Base-by-base conservation (phyloP, 352 stramenopile genomes). In the Phytophthora ohioensis region DNA sequence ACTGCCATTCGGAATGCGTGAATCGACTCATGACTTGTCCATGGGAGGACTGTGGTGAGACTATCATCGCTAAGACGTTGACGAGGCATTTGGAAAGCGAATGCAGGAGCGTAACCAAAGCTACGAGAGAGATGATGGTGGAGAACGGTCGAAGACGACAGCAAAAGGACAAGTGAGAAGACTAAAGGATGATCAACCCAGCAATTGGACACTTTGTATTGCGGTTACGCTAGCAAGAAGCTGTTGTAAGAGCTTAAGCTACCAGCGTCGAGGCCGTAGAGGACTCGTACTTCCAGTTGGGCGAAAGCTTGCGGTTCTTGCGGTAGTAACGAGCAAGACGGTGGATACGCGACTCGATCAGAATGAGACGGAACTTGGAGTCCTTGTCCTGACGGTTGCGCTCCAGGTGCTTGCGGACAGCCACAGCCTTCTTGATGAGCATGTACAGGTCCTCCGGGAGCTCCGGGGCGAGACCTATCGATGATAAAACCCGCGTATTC, bases 351-450 rank as follows among this genome's bases (percentile, higher is more conserved):
- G 91, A 98, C 91, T 99, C 98, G 78, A 99, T 99, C 45, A 99
- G 91, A 97, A 99, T 99, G 43, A 99, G 92, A 85, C 98, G 95
- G 93, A 99, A 99, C 93, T 99, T 99, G 79, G 97, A 98, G 89
- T 99, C 98, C 90, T 99, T 99, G 88, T 99, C 98, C 85, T 99
- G 97, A 81, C 97, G 93, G 90, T 99, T 99, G 73, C 95, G 90
- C 85, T 99, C 98, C 57, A 99, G 88, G 91, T 99, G 98, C 91
- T 99, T 99, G 79, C 98, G 95, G 41, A 99, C 97, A 76, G 97
- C 93, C 73, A 99, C 98, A 62, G 98, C 98, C 93, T 99, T 99
- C 96, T 99, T 99, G 93, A 99, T 99, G 58, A 99, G 92, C 95
- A 99, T 99, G 95, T 99, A 99, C 73, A 99, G 88, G 90, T 99